Conservation (phyloP, 352 stramenopile genomes). For the Phytopythium boreale region DNA sequence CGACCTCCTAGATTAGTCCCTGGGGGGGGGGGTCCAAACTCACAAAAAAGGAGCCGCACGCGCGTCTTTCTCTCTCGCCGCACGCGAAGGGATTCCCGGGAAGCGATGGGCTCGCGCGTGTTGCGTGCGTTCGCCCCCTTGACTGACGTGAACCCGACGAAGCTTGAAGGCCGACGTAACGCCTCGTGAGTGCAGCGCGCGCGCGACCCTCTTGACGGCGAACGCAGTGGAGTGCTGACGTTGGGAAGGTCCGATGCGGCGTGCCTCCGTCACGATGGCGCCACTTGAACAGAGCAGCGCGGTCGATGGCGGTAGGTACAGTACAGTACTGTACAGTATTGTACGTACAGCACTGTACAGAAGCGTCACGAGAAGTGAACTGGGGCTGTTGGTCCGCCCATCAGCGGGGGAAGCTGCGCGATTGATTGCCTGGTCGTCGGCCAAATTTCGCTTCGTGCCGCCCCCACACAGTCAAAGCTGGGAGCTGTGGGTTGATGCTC, state of each 20-base stretch:
- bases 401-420: too few relatives aligned
- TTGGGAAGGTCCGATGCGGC: neutral
- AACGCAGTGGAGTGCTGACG: too few relatives aligned
- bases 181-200: too few relatives aligned
- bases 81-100: neutral
- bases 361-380: too few relatives aligned
- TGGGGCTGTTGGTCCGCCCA: too few relatives aligned
- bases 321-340: too few relatives aligned
- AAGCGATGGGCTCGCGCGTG: conserved; percentile 1
- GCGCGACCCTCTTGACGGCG: too few relatives aligned
- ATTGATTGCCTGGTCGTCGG: neutral
- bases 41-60: neutral
- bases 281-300: too few relatives aligned
- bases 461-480: neutral
- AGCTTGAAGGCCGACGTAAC: neutral
- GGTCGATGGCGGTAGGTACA: neutral
- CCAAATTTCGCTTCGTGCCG: neutral
- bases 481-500: neutral
- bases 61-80: conserved; percentile 1
- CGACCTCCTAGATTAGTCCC: neutral
- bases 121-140: neutral
- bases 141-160: neutral
- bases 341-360: too few relatives aligned
- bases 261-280: neutral
- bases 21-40: neutral